A percentile compares a stretch with the other conserved stretches of the same genome.
phyloP scores from a whole-genome alignment of 108 stramenopile species.

The Nannochloropsis oceanica region DNA sequence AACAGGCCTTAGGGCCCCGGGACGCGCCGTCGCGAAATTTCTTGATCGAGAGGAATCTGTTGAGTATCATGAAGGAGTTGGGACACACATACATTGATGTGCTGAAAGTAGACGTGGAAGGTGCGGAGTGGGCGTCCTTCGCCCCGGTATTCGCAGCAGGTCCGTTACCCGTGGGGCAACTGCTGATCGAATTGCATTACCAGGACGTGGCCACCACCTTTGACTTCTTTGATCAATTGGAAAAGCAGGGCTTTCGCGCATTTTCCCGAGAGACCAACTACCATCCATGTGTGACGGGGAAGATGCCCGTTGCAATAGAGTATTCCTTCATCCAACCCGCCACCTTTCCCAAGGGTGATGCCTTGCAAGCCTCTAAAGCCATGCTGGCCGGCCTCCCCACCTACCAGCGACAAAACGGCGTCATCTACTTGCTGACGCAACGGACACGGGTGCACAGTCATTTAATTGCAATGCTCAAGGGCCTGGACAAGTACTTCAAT shows the following conservation, averaged over 20 bases:
- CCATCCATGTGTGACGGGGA: neutral
- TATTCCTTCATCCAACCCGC: conserved; percentile 3
- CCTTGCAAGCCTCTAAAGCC: neutral
- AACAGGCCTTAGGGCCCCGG: neutral
- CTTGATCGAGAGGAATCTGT: neutral
- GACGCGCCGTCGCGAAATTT: neutral
- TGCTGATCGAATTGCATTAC: conserved; percentile 16
- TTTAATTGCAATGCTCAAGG: neutral
- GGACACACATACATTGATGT: conserved; percentile 2
- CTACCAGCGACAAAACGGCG: neutral
- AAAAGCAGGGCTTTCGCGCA: neutral
- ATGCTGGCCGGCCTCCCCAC: neutral
- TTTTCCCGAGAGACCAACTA: conserved; percentile 13
- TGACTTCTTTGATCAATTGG: neutral
- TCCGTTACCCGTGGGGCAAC: conserved; percentile 1
- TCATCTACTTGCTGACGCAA: conserved; percentile 1
- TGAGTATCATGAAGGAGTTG: neutral
- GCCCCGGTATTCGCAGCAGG: neutral
- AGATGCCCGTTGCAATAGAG: conserved; percentile 2
- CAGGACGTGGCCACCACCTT: neutral
- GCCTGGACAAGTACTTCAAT: neutral
- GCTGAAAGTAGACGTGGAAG: conserved; percentile 12
- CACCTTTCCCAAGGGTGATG: neutral
- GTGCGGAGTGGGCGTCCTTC: conserved; percentile 11
- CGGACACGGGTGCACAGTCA: neutral